These are phyloP conservation scores for Vaucheria bursata DNA, from an alignment of 352 stramenopile genomes.

Conservation along the genomic window DNA sequence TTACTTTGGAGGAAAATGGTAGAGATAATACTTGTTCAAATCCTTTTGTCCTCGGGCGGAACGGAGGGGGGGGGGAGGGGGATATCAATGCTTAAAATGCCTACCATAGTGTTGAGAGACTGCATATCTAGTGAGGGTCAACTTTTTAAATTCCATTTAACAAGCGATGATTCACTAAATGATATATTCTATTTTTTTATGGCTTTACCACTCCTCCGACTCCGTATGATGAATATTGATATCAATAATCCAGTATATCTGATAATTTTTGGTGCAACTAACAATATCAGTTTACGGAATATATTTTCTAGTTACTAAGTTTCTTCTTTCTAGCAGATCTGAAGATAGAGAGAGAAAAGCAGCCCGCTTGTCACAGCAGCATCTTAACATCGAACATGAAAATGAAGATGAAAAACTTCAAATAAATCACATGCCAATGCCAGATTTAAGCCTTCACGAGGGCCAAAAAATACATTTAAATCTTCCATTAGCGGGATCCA, in stretches of 20 bases:
- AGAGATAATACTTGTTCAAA: background rate
- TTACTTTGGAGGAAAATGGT: background rate
- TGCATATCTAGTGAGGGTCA: no score
- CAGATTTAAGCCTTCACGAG: conserved; percentile 22
- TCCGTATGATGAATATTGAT: background rate
- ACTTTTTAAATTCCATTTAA: no score
- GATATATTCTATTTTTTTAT: no score
- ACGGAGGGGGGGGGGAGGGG: no score
- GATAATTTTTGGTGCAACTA: no score
- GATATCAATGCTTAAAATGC: no score
- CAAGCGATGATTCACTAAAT: no score
- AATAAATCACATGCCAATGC: background rate
- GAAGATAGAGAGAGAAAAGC: conserved; percentile 19
- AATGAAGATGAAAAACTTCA: background rate
- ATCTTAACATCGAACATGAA: background rate
- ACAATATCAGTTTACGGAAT: no score
- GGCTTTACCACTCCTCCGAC: no score
- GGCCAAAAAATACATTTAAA: conserved; percentile 27
- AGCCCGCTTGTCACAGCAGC: background rate
- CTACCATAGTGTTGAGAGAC: no score
- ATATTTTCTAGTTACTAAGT: background rate
- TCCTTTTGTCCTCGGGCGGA: no score
- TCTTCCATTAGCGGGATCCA: background rate
- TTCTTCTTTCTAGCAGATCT: background rate
- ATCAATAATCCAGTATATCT: background rate